A percentile compares a stretch with the other conserved stretches of the same genome.
Conservation (phyloP, 176 grass and related monocot species). For the Poa pratensis region DNA sequence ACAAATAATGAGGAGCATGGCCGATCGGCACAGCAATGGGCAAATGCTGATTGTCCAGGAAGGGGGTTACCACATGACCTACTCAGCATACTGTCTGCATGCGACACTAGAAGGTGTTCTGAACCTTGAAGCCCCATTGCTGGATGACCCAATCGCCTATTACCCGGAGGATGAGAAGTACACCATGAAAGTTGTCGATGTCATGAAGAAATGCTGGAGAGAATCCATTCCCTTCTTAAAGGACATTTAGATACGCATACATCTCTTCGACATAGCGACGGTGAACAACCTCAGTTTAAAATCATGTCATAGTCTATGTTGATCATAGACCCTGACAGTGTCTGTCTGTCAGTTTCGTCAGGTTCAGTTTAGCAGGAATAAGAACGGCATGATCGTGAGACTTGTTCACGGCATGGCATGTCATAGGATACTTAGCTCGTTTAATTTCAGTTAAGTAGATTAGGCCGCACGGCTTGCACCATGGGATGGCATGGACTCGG, state of each 20-base stretch:
- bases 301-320: not conserved
- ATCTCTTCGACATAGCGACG: not conserved
- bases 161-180: conserved; percentile 78
- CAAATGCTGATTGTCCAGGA: conserved; percentile 82
- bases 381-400: too few relatives aligned
- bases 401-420: too few relatives aligned
- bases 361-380: too few relatives aligned
- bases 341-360: too few relatives aligned
- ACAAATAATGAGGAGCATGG: conserved; percentile 56
- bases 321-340: too few relatives aligned
- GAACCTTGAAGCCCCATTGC: conserved; percentile 50
- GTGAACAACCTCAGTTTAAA: not conserved
- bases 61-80: conserved; percentile 84
- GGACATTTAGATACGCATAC: conserved; percentile 44
- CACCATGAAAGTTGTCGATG: conserved; percentile 61
- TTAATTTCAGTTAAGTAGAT: too few relatives aligned
- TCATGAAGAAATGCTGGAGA: conserved; percentile 71
- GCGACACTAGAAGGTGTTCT: conserved; percentile 85
- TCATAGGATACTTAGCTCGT: too few relatives aligned
- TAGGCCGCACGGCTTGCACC: too few relatives aligned
- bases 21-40: conserved; percentile 51
- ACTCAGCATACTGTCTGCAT: conserved; percentile 90
- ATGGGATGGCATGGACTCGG: too few relatives aligned
- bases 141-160: conserved; percentile 80
- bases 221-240: conserved; percentile 76